Base-by-base conservation (phyloP, 164 flowering plant species). In the Protea cynaroides region DNA sequence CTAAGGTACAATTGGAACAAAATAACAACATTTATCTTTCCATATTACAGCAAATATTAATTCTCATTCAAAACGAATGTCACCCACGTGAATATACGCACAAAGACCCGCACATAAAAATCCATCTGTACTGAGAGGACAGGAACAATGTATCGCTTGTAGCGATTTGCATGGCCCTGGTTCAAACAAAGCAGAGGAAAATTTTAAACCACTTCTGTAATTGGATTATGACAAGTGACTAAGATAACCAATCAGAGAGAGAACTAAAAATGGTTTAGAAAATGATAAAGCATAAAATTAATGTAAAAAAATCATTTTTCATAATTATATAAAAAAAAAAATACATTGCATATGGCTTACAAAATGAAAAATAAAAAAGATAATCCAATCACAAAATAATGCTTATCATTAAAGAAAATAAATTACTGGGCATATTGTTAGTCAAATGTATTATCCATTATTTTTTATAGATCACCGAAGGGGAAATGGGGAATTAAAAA, bases 151-250 rank as follows among this genome's bases (percentile, higher is more conserved):
- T 90, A 90, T 25, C 97, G 77, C 79, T 94, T 94, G 81, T 92
- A 90, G 17, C 97, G 96, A 73, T 95, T 95, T 65, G 99, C 99
- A 80, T 95, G 99, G 76, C 97, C 92, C 99, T 95, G 85, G 34
- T 29, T 29, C 79, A 84, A 59, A 61, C 11, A 58, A 64, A 34
- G 14, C 10, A 40, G 13, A 8, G 46, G 46, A 40, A 40, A 58
- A 34, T 6, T 23, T 65, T 56, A 17, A 4, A 25, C 14, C 51
- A 59, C 19, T 1, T 15, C 52, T 8, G 6, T 56, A 50, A 19
- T 49, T 60, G 54, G 5, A 22, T 9, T n/a, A 34, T 10, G 13
- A 29, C 24, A 38, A 12, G 19, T 18, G 7, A 1, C 54, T n/a
- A 46, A 24, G 34, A 13, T 25, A 25, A 25, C 51, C 25, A 58